A percentile compares a stretch with the other conserved stretches of the same genome.
Conservation (phyloP, 176 grass and related monocot genomes). For the Saccharum officinarum region DNA sequence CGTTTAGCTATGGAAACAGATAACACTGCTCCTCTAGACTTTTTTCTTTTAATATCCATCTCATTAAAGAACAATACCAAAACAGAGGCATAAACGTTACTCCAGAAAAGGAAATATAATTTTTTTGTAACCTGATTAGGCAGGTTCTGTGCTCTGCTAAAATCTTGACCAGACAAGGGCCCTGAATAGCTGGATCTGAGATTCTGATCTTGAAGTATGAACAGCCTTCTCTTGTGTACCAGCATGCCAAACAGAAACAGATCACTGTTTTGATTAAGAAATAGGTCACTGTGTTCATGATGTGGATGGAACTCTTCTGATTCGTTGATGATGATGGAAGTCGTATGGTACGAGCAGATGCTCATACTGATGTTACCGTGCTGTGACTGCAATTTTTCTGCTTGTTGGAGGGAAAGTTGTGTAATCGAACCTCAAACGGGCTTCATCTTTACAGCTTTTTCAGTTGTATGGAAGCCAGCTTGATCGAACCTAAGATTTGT, state of each 20-base stretch:
- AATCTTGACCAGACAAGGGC: not conserved
- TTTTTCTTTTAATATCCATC: not conserved
- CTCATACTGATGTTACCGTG: not conserved
- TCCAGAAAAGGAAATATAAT: not conserved
- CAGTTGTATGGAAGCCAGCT: conserved; percentile 3
- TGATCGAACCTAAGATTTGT: not conserved
- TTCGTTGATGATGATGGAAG: not conserved
- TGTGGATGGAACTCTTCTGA: not conserved
- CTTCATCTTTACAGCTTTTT: not conserved
- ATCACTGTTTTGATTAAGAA: too few species aligned
- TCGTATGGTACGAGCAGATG: not conserved
- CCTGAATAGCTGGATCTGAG: conserved; percentile 10
- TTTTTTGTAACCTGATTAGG: not conserved
- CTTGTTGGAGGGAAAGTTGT: not conserved
- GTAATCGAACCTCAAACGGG: not conserved
- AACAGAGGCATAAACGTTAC: not conserved
- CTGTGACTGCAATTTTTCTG: not conserved
- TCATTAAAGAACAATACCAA: not conserved
- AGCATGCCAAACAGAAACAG: not conserved
- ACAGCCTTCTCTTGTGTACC: not conserved
- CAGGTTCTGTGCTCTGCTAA: not conserved
- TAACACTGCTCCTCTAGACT: too few species aligned
- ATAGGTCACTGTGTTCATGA: not conserved
- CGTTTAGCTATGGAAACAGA: conserved; percentile 12
- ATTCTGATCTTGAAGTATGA: conserved; percentile 19